Evolutionary conservation across 2,329 filamentous ascomycete species (phyloP).

Genomic region (Sphaerulina musiva): DNA sequence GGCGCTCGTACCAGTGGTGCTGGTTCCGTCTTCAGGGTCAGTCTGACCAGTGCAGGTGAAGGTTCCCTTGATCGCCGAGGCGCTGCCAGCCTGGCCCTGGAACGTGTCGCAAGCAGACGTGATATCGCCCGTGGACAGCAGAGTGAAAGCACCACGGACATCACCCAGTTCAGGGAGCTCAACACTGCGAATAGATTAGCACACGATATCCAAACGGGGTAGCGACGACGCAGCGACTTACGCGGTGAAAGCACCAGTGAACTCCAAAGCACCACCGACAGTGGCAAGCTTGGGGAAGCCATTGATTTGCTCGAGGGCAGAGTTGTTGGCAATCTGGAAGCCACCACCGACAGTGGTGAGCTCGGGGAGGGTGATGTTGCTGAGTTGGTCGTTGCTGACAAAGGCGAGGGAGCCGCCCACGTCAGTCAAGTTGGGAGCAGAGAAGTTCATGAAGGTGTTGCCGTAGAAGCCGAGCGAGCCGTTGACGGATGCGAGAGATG

Average conservation of each 20-base stretch:
- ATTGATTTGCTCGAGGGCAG: constrained; percentile 57
- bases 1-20: constrained; percentile 27
- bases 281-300: constrained; percentile 62
- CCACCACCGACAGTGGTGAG: constrained; percentile 68
- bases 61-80: constrained; percentile 40
- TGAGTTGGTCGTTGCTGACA: constrained; percentile 50
- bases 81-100: constrained; percentile 36
- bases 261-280: constrained; percentile 73
- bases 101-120: constrained; percentile 37
- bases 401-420: constrained; percentile 55
- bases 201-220: neutral
- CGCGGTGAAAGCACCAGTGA: constrained; percentile 77
- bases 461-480: constrained; percentile 78
- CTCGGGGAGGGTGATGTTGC: constrained; percentile 68
- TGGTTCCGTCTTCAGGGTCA: constrained; percentile 33
- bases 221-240: constrained; percentile 45
- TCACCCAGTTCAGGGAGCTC: constrained; percentile 52
- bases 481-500: constrained; percentile 65
- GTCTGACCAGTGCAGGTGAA: constrained; percentile 38
- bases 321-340: constrained; percentile 87
- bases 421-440: constrained; percentile 63
- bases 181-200: constrained; percentile 52
- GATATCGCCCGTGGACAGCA: constrained; percentile 43
- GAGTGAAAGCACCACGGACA: constrained; percentile 47
- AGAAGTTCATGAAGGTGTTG: constrained; percentile 61